Conservation (phyloP, 202 grass and related monocot species). For the Bolboschoenoplectus hybrid region DNA sequence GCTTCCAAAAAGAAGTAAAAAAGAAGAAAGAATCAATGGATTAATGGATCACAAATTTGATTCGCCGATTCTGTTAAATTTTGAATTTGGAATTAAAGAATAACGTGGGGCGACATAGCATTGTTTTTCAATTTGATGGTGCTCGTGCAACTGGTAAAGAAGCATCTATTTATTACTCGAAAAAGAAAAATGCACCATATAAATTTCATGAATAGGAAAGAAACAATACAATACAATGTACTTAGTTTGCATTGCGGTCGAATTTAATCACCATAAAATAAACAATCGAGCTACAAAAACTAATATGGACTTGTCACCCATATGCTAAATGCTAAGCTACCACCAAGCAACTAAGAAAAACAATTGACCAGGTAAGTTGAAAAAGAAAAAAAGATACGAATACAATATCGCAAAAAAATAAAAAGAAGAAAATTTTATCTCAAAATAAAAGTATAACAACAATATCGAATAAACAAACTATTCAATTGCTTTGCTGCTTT, state of each 20-base stretch:
- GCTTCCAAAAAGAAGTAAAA: background rate
- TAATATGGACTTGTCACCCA: background rate
- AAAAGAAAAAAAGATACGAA: background rate
- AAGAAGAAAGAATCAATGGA: background rate
- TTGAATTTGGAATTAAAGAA: slow-evolving; percentile 1
- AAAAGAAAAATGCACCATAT: background rate
- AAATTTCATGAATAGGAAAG: background rate
- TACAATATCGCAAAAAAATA: background rate
- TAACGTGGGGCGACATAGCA: background rate
- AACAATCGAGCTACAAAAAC: background rate
- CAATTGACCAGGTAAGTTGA: background rate
- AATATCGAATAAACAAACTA: slow-evolving; percentile 22
- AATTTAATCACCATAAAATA: background rate
- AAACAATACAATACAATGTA: background rate
- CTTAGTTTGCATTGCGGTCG: background rate
- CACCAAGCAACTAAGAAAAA: background rate
- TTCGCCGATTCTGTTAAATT: background rate
- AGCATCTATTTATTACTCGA: background rate
- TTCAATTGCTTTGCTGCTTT: slow-evolving; percentile 1
- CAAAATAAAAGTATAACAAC: background rate
- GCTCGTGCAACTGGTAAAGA: background rate
- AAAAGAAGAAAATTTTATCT: no score
- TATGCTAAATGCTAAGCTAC: background rate
- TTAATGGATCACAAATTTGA: background rate
- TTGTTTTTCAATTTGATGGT: background rate